Evolutionary conservation across 768 basidiomycete species (phyloP).

Genomic region (Trametes villosa): DNA sequence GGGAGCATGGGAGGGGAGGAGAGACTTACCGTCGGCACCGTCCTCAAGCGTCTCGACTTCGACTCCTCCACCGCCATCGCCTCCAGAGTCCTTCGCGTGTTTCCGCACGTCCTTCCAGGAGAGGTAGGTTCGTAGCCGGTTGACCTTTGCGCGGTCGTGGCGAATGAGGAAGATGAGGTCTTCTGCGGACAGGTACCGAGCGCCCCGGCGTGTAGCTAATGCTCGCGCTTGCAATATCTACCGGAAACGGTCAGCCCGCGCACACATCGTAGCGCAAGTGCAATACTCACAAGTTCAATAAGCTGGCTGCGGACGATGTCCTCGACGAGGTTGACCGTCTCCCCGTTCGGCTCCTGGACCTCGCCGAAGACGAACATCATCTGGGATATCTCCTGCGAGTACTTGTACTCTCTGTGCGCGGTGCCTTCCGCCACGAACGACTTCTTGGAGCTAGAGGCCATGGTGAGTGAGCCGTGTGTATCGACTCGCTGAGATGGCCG

Average conservation of each 20-base stretch:
- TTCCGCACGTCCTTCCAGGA: slow-evolving; percentile 98
- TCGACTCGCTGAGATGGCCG: no score
- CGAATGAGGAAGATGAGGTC: slow-evolving; percentile 97
- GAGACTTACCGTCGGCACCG: slow-evolving; percentile 68
- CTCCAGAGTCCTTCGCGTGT: slow-evolving; percentile 89
- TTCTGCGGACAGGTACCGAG: slow-evolving; percentile 87
- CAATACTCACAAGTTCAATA: slow-evolving; percentile 72
- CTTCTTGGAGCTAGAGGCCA: slow-evolving; percentile 26
- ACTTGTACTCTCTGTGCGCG: slow-evolving; percentile 72
- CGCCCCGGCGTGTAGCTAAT: slow-evolving; percentile 79
- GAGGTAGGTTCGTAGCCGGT: slow-evolving; percentile 88
- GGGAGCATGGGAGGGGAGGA: background rate
- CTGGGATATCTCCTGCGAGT: slow-evolving; percentile 90
- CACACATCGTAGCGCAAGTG: background rate
- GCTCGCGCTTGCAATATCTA: slow-evolving; percentile 92
- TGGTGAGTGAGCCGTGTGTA: background rate
- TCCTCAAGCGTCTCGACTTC: slow-evolving; percentile 87
- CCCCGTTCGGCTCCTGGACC: slow-evolving; percentile 85
- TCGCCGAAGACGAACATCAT: slow-evolving; percentile 99
- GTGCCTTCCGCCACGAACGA: slow-evolving; percentile 19
- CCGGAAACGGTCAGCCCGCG: background rate
- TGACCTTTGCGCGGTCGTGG: slow-evolving; percentile 92
- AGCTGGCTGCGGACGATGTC: slow-evolving; percentile 91
- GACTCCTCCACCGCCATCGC: slow-evolving; percentile 77
- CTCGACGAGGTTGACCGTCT: slow-evolving; percentile 93